Conservation (phyloP, 345 rosid genomes). For the Bruguiera parviflora region DNA sequence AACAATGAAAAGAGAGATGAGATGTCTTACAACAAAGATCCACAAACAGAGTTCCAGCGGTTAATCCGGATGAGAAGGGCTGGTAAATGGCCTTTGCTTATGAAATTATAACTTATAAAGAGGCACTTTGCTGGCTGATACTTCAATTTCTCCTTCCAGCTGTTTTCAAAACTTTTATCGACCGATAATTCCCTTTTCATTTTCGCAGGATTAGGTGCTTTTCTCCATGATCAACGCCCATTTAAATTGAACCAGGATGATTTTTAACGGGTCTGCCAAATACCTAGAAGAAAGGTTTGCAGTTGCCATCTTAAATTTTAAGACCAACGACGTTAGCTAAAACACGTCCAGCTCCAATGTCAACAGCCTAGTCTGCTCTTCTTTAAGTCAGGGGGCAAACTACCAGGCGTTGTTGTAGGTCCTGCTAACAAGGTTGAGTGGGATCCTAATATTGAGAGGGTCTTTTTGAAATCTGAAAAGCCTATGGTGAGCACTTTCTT, state of each 20-base stretch:
- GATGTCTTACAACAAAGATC: slow-evolving; percentile 37
- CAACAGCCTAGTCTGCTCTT: not conserved
- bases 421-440: slow-evolving; percentile 36
- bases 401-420: slow-evolving; percentile 53
- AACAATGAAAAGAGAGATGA: slow-evolving; percentile 43
- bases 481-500: slow-evolving; percentile 39
- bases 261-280: slow-evolving; percentile 42
- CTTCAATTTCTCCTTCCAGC: not conserved
- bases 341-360: not conserved
- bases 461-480: slow-evolving; percentile 32
- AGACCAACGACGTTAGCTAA: not conserved
- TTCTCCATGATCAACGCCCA: slow-evolving; percentile 48
- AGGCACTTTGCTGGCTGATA: not conserved
- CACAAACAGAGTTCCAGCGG: slow-evolving; percentile 45
- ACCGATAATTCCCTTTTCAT: too few species aligned
- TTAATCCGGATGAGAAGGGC: slow-evolving; percentile 35
- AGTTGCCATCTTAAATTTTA: not conserved
- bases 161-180: too few species aligned
- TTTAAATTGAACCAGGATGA: slow-evolving; percentile 42
- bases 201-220: slow-evolving; percentile 19
- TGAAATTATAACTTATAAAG: not conserved
- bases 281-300: slow-evolving; percentile 51
- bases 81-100: slow-evolving; percentile 23
- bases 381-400: slow-evolving; percentile 47
- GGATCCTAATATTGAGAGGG: slow-evolving; percentile 41